phyloP scores from a whole-genome alignment of 495 filamentous ascomycete species.

The Trichoderma parareesei region DNA sequence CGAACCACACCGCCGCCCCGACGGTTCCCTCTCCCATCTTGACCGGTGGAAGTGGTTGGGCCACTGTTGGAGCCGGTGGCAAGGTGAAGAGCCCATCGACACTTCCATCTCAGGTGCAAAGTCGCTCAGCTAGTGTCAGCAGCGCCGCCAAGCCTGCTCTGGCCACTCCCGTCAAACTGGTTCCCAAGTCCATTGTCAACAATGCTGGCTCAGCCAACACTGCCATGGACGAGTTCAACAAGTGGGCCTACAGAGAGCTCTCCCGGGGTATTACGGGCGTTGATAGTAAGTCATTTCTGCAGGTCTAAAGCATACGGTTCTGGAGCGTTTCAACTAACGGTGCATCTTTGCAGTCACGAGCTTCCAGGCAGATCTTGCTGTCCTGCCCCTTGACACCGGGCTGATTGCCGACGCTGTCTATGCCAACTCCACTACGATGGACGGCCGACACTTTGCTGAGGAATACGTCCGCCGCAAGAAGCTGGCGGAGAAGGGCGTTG shows the following conservation, averaged over 20 bases:
- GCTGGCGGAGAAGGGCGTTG: conserved; percentile 80
- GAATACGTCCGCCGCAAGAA: conserved; percentile 90
- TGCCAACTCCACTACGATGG: conserved; percentile 71
- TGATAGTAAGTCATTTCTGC: conserved; percentile 38
- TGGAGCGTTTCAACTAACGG: conserved; percentile 32
- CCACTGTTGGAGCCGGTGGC: conserved; percentile 89
- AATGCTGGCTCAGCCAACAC: conserved; percentile 26
- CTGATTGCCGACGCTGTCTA: conserved; percentile 89
- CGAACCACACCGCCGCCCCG: conserved; percentile 10
- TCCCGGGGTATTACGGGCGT: conserved; percentile 38
- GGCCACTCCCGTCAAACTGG: conserved; percentile 13
- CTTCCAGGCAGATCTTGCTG: conserved; percentile 65
- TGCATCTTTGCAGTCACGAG: conserved; percentile 54
- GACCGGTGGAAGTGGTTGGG: conserved; percentile 57
- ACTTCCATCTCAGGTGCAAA: conserved; percentile 49
- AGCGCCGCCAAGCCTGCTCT: conserved; percentile 26
- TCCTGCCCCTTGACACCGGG: conserved; percentile 64
- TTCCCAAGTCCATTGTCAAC: conserved; percentile 27
- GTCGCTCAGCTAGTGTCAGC: conserved; percentile 48
- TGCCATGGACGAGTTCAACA: conserved; percentile 79
- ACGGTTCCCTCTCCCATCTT: conserved; percentile 25
- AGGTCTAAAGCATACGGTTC: conserved; percentile 52
- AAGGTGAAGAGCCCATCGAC: conserved; percentile 63
- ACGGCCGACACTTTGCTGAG: conserved; percentile 85
- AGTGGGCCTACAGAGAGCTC: conserved; percentile 77